Percentiles rank a stretch among this genome's conserved stretches.
phyloP scores from a whole-genome alignment of 2,329 filamentous ascomycete species.

The Fusarium tricinctum region DNA sequence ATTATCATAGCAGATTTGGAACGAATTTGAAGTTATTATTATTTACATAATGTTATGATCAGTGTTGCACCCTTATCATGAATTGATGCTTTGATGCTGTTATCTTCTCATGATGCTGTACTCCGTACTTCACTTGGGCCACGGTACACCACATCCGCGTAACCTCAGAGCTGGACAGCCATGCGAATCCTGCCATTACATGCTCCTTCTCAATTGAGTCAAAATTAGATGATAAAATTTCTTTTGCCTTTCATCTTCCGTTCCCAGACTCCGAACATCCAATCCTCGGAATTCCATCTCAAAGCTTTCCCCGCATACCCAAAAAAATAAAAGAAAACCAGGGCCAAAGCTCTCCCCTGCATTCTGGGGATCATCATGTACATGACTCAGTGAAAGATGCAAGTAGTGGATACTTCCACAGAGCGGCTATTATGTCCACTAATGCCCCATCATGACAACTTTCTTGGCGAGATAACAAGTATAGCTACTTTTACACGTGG shows the following conservation, averaged over 20 bases:
- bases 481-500: slow-evolving; percentile 1
- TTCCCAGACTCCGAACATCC: slow-evolving; percentile 25
- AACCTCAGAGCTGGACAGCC: neutral
- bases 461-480: slow-evolving; percentile 33
- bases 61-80: neutral
- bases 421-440: neutral
- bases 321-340: slow-evolving; percentile 6
- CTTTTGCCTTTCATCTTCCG: slow-evolving; percentile 25
- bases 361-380: slow-evolving; percentile 37
- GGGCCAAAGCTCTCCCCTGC: slow-evolving; percentile 6
- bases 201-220: slow-evolving; percentile 14
- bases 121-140: neutral
- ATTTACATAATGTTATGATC: neutral
- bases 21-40: slow-evolving; percentile 1
- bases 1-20: slow-evolving; percentile 8
- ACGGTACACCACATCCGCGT: neutral
- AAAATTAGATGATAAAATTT: slow-evolving; percentile 25
- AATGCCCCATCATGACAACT: slow-evolving; percentile 12
- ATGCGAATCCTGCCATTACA: neutral
- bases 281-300: slow-evolving; percentile 30
- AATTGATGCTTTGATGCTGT: neutral
- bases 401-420: slow-evolving; percentile 10
- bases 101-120: slow-evolving; percentile 22
- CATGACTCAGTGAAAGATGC: slow-evolving; percentile 41
- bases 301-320: slow-evolving; percentile 34